A percentile compares a stretch with the other conserved stretches of the same genome.
Evolutionary conservation across 176 grass and related monocot species (phyloP).

Genomic region (Carex littledalei): DNA sequence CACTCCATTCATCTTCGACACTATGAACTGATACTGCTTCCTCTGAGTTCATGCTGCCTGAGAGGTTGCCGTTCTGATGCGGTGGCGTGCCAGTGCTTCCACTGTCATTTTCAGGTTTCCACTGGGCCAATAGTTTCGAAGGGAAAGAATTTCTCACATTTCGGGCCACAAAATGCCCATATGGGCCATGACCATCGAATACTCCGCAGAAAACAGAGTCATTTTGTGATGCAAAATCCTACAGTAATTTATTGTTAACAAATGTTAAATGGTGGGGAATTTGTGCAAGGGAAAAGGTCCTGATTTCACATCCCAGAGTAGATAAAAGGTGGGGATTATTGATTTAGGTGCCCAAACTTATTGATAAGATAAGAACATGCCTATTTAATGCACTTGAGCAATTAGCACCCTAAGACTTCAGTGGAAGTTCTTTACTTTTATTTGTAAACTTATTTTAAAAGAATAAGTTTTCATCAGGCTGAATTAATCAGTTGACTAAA

Average conservation of each 20-base stretch:
- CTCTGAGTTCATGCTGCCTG: slow-evolving; percentile 48
- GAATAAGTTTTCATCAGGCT: neutral
- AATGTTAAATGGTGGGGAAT: neutral
- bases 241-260: neutral
- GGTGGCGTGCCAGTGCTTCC: slow-evolving; percentile 19
- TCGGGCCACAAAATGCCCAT: slow-evolving; percentile 74
- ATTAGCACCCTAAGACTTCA: neutral
- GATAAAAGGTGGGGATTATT: neutral
- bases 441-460: neutral
- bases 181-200: slow-evolving; percentile 91
- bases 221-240: slow-evolving; percentile 32
- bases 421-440: neutral
- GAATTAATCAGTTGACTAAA: neutral
- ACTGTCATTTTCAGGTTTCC: slow-evolving; percentile 40
- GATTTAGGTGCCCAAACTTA: neutral
- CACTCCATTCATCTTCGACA: slow-evolving; percentile 21
- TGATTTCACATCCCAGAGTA: neutral
- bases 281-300: neutral
- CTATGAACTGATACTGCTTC: slow-evolving; percentile 33
- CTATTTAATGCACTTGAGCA: neutral
- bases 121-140: slow-evolving; percentile 42
- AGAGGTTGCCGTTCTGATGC: slow-evolving; percentile 23
- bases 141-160: slow-evolving; percentile 87
- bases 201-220: slow-evolving; percentile 85
- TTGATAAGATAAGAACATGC: neutral